Percentiles rank a stretch among this genome's conserved stretches.
Conservation (phyloP, 306 rosid genomes). For the Canavalia ensiformis region DNA sequence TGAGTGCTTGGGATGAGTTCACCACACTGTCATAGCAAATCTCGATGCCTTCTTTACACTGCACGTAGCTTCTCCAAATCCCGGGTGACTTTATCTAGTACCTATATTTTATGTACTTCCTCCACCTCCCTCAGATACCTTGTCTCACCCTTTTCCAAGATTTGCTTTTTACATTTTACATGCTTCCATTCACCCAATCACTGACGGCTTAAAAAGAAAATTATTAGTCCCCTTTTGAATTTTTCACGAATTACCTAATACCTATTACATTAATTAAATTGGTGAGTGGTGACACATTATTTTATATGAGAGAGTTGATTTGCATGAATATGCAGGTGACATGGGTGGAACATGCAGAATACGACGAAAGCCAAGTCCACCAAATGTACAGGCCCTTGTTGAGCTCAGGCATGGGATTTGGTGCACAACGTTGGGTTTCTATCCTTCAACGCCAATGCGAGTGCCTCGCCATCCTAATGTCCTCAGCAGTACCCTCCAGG, state of each 20-base stretch:
- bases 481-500: conserved; percentile 64
- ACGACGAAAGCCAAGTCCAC: conserved; percentile 87
- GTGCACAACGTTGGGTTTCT: conserved; percentile 94
- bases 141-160: conserved; percentile 41
- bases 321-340: conserved; percentile 71
- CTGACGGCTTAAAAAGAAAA: too few species aligned
- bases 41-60: conserved; percentile 57
- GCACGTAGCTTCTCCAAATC: conserved; percentile 54
- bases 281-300: background rate
- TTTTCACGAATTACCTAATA: too few species aligned
- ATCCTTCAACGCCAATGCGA: conserved; percentile 93
- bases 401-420: conserved; percentile 90
- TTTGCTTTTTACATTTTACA: conserved; percentile 12
- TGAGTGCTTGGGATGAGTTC: conserved; percentile 42
- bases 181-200: too few species aligned
- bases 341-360: conserved; percentile 97
- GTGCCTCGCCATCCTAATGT: conserved; percentile 87
- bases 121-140: conserved; percentile 45
- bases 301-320: background rate
- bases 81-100: conserved; percentile 39
- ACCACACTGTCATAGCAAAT: conserved; percentile 53
- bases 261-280: too few species aligned
- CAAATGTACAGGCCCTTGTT: conserved; percentile 77
- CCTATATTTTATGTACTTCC: conserved; percentile 49
- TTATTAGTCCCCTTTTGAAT: background rate